Evolutionary conservation across 2,329 filamentous ascomycete species (phyloP), one percentile per base, ranked within the genome.

Genomic region (Berkeleyomyces rouxiae): DNA sequence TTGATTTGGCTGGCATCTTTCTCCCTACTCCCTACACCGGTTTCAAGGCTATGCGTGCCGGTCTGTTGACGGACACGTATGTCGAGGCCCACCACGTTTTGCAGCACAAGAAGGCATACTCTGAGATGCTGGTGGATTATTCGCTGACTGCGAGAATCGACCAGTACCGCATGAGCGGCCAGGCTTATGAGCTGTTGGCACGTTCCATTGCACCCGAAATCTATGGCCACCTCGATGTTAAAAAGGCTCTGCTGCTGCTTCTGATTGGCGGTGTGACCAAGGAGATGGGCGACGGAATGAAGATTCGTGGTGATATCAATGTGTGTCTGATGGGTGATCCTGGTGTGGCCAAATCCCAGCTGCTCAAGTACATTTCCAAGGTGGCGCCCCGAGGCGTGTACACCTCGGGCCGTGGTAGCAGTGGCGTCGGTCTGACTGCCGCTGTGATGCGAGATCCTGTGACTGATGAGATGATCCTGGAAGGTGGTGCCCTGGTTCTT

Each of bases 301-400:
- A 90, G 70, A 99, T 99, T 72, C 90, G 93, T 80, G 93, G 93
- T 69, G 93, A 99, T 71, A 95, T 99, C 78, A 99, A 99, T 75
- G 86, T 99, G 66, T 97, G 93, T 73, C 77, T 99, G 70, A 99
- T 99, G 93, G 93, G 93, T 80, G 93, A 99, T 71, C 93, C 93
- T 72, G 93, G 93, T 89, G 93, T 99, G 71, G 93, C 93, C 76
- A 99, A 99, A 77, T 99, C 93, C 44, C 93, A 99, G 77, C 78
- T 99, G 67, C 81, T 99, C 67, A 97, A 96, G 76, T 99, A 99
- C 73, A 97, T 99, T 71, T 90, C 90, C 67, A 97, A 99, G 76
- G 93, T 99, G 39, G 92, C 93, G 1, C 93, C 93, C 66, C 88
- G 93, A 66, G 91, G 90, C 69, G 86, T 91, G 10, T 91, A 91